Conservation (phyloP, 768 basidiomycete genomes). For the Leccinum aurantiacum region DNA sequence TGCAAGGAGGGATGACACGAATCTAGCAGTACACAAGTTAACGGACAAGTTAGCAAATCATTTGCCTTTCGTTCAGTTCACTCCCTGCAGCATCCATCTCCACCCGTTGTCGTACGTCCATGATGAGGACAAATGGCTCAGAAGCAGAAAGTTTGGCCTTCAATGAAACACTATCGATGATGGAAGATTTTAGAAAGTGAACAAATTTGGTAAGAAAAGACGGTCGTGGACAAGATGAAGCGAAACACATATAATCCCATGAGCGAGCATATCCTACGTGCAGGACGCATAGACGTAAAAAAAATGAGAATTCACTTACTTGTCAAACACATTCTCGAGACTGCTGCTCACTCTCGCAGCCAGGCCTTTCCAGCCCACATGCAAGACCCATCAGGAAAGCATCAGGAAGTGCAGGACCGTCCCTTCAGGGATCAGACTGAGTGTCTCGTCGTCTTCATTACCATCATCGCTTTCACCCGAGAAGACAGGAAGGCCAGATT, state of each 20-base stretch:
- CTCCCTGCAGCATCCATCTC: constrained; percentile 60
- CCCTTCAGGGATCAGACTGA: too few relatives aligned
- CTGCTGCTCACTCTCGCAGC: constrained; percentile 42
- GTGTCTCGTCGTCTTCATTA: constrained; percentile 23
- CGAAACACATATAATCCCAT: neutral
- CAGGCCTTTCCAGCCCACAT: constrained; percentile 87
- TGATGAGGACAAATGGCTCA: constrained; percentile 24
- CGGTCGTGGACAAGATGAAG: too few relatives aligned
- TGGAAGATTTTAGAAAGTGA: constrained; percentile 11
- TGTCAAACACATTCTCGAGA: constrained; percentile 77
- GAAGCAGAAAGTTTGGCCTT: constrained; percentile 70
- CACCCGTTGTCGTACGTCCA: constrained; percentile 71
- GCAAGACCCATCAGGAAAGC: constrained; percentile 89
- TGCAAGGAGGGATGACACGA: too few relatives aligned
- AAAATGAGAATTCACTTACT: constrained; percentile 40
- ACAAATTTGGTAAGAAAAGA: neutral
- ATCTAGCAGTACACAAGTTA: too few relatives aligned
- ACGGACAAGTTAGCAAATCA: neutral
- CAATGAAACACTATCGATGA: constrained; percentile 64
- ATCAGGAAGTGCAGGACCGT: constrained; percentile 63
- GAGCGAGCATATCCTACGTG: neutral
- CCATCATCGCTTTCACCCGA: constrained; percentile 27
- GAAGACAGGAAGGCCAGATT: constrained; percentile 21
- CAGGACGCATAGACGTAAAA: neutral
- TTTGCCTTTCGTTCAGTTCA: constrained; percentile 18